phyloP scores from a whole-genome alignment of 345 rosid genomes.

The Melaleuca alternifolia region DNA sequence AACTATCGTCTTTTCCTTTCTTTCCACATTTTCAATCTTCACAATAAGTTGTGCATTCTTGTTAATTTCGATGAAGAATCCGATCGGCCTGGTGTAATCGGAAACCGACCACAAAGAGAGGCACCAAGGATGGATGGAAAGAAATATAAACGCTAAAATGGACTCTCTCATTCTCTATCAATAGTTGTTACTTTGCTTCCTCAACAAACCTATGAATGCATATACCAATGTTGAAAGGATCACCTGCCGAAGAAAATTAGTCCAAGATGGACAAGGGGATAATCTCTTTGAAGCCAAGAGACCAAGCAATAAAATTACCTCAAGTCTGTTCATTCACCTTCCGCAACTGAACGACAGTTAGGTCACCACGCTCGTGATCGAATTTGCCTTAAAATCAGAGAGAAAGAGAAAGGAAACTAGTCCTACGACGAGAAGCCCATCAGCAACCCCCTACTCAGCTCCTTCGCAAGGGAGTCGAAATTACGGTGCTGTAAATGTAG shows the following conservation, averaged over 20 bases:
- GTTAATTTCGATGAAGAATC: background rate
- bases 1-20: background rate
- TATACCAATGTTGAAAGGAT: background rate
- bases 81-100: accelerated
- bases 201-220: background rate
- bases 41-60: background rate
- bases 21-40: background rate
- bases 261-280: background rate
- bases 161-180: background rate
- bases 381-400: background rate
- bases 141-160: background rate
- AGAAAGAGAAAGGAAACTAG: background rate
- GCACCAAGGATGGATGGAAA: background rate
- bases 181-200: background rate
- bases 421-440: background rate
- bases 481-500: background rate
- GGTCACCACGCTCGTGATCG: background rate
- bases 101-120: background rate
- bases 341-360: background rate
- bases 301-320: background rate
- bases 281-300: background rate
- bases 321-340: background rate
- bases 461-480: background rate
- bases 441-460: background rate
- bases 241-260: background rate